These are phyloP conservation scores for Fraxinus pennsylvanica DNA, from an alignment of 257 asterid species.

Conservation along the genomic window DNA sequence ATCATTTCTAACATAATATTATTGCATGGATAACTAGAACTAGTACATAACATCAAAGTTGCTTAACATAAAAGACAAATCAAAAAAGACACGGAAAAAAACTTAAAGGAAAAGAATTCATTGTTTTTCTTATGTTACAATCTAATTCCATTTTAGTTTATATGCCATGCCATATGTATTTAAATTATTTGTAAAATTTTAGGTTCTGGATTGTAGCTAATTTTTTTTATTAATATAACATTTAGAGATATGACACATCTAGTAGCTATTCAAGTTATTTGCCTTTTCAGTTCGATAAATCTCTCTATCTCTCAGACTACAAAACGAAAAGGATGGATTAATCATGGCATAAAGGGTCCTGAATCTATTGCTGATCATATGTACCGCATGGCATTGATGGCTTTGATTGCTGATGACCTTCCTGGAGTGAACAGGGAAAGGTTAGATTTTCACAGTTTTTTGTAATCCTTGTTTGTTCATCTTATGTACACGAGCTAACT, in stretches of 20 bases:
- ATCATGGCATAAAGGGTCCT: conserved; percentile 81
- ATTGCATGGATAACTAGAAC: conserved; percentile 1
- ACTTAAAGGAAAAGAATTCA: not conserved
- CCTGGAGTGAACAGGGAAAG: conserved; percentile 94
- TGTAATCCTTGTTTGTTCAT: not conserved
- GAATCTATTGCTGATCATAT: conserved; percentile 97
- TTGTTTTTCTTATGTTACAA: not conserved
- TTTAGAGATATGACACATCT: conserved; percentile 4
- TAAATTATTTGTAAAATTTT: not conserved
- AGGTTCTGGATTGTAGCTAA: not conserved
- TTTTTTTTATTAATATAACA: conserved; percentile 5
- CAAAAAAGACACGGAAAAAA: not conserved
- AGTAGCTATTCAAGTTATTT: conserved; percentile 11
- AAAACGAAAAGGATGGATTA: conserved; percentile 95
- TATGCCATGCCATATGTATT: not conserved
- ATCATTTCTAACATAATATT: not conserved
- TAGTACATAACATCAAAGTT: not conserved
- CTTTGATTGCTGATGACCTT: conserved; percentile 77
- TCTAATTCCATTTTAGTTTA: not conserved
- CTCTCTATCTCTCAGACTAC: conserved; percentile 54
- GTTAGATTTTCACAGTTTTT: conserved; percentile 38
- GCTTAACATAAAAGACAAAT: not conserved
- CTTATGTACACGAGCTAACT: not conserved
- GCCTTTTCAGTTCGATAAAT: conserved; percentile 7
- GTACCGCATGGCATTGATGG: conserved; percentile 97